Conservation (phyloP, 345 rosid species). For the thale cress (Arabidopsis thaliana) region DNA sequence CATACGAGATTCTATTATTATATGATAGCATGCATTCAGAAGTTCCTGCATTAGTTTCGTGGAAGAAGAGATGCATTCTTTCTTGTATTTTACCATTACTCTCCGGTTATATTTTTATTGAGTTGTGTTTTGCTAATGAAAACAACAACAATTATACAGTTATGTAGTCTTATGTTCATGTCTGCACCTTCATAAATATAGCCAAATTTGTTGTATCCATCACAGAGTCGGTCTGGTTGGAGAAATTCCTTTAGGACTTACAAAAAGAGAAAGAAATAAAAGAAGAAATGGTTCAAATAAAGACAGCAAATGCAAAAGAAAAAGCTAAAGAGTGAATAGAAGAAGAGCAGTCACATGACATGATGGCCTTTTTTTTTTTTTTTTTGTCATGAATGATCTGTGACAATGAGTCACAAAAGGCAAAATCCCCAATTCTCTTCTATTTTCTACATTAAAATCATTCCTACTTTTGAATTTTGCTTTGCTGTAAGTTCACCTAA, state of each 20-base stretch:
- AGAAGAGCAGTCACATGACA: constrained; percentile 43
- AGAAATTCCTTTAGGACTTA: constrained; percentile 35
- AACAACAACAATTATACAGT: background rate
- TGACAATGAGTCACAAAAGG: constrained; percentile 43
- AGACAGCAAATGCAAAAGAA: constrained; percentile 10
- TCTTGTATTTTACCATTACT: background rate
- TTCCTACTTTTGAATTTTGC: constrained; percentile 42
- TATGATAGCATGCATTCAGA: too few relatives aligned
- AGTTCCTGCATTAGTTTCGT: background rate
- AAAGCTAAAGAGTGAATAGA: constrained; percentile 39
- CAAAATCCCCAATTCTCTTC: constrained; percentile 25
- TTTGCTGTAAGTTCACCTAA: constrained; percentile 43
- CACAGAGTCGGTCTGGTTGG: constrained; percentile 12
- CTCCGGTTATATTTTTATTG: background rate
- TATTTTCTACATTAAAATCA: constrained; percentile 42
- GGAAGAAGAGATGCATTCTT: background rate
- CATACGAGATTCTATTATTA: too few relatives aligned
- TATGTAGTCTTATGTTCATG: background rate
- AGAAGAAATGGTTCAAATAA: constrained; percentile 27
- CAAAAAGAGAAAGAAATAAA: constrained; percentile 36
- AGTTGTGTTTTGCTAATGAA: background rate
- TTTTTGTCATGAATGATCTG: constrained; percentile 43
- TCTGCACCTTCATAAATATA: background rate
- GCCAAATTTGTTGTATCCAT: constrained; percentile 26
- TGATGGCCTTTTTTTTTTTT: constrained; percentile 31